Conservation (phyloP, 306 rosid species). For the Datisca glomerata region DNA sequence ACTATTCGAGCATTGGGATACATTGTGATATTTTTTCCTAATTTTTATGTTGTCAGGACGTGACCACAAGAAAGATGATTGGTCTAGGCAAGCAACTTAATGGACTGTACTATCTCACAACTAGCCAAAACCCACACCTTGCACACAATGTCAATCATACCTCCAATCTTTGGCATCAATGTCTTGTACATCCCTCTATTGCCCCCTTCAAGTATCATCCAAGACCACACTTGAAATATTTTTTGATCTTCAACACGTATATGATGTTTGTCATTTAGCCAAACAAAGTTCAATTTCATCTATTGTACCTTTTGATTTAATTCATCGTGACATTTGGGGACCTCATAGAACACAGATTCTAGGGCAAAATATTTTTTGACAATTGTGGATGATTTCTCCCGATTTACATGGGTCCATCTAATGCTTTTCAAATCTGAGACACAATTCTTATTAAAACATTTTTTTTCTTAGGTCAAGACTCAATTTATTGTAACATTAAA, state of each 20-base stretch:
- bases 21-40: neutral
- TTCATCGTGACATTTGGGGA: slow-evolving; percentile 7
- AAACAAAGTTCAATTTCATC: slow-evolving; percentile 1
- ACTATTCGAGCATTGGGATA: neutral
- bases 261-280: slow-evolving; percentile 5
- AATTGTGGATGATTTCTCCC: slow-evolving; percentile 4
- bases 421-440: too few relatives aligned
- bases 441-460: too few relatives aligned
- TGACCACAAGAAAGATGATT: slow-evolving; percentile 7
- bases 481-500: too few relatives aligned
- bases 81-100: neutral
- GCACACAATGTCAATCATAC: neutral
- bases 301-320: neutral
- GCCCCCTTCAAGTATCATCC: neutral
- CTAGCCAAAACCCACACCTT: neutral
- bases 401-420: neutral
- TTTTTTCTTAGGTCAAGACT: too few relatives aligned
- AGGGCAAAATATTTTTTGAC: slow-evolving; percentile 3
- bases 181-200: neutral
- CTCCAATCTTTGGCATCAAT: neutral
- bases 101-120: neutral
- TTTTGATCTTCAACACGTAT: neutral
- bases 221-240: neutral
- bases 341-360: neutral
- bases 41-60: slow-evolving; percentile 7